Percentiles rank a stretch among this genome's conserved stretches.
Conservation (phyloP, 139 green algal genomes). For the Micractinium conductrix region DNA sequence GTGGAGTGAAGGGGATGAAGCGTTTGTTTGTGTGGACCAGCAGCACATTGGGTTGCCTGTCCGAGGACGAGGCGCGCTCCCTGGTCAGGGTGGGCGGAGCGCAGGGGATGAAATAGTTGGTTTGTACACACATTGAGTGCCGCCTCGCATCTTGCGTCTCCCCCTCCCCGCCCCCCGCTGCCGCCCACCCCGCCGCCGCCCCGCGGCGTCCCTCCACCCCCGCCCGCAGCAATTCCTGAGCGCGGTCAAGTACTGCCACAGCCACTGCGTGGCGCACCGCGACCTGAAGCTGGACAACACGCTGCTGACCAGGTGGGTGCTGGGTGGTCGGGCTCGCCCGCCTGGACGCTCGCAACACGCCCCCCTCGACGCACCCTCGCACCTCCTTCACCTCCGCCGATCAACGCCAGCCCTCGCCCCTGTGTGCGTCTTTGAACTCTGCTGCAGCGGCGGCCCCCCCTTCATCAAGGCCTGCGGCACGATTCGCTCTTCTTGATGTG, state of each 20-base stretch:
- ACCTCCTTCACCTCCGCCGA: no score
- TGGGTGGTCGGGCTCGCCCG: no score
- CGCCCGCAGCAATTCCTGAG: constrained; percentile 81
- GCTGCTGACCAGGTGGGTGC: constrained; percentile 70
- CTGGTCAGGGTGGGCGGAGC: constrained; percentile 75
- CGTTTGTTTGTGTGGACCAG: not conserved
- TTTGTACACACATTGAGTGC: not conserved
- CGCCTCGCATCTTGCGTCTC: not conserved
- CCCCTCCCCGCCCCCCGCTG: not conserved
- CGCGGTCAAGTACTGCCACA: constrained; percentile 92
- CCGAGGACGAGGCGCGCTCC: constrained; percentile 86
- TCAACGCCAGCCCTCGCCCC: no score
- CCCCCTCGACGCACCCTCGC: no score
- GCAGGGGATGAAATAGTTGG: no score
- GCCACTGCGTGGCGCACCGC: constrained; percentile 84
- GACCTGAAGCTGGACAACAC: constrained; percentile 87
- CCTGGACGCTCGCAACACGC: no score
- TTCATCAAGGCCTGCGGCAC: not conserved
- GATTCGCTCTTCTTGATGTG: no score
- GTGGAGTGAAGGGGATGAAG: not conserved
- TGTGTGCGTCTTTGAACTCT: no score
- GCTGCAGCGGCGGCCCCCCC: not conserved
- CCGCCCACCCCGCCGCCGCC: not conserved
- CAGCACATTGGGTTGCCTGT: constrained; percentile 70
- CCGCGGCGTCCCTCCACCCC: not conserved